These are phyloP conservation scores for Talaromyces sp. DNA, from an alignment of 2,329 filamentous ascomycete species.

Conservation along the genomic window DNA sequence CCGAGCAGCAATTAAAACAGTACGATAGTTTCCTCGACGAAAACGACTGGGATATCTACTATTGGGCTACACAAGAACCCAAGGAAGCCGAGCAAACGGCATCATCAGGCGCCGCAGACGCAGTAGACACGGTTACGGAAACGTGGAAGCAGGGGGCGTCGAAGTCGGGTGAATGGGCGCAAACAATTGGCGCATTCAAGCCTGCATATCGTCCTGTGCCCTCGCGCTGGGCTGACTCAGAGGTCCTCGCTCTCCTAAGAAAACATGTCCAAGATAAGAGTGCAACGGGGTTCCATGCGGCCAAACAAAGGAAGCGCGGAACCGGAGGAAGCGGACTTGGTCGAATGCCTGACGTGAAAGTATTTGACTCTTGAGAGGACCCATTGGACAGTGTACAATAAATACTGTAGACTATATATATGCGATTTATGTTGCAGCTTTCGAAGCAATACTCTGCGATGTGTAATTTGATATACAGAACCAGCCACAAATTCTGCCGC, in stretches of 20 bases:
- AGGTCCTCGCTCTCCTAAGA: slow-evolving; percentile 71
- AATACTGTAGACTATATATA: neutral
- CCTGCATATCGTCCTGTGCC: slow-evolving; percentile 91
- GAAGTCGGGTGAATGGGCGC: slow-evolving; percentile 80
- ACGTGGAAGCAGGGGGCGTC: slow-evolving; percentile 49
- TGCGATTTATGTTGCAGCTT: neutral
- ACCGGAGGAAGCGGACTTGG: slow-evolving; percentile 37
- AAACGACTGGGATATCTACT: slow-evolving; percentile 99
- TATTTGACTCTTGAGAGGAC: slow-evolving; percentile 27
- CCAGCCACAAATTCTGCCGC: neutral
- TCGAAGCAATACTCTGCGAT: no score
- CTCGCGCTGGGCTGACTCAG: slow-evolving; percentile 73
- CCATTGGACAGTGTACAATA: neutral
- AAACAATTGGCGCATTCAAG: slow-evolving; percentile 91
- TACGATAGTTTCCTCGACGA: slow-evolving; percentile 95
- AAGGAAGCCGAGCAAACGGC: slow-evolving; percentile 46
- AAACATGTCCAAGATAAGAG: slow-evolving; percentile 72
- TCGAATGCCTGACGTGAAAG: slow-evolving; percentile 45
- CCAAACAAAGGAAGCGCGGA: slow-evolving; percentile 32
- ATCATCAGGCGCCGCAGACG: slow-evolving; percentile 19
- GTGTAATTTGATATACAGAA: neutral
- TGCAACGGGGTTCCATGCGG: slow-evolving; percentile 42
- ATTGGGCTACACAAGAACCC: slow-evolving; percentile 91
- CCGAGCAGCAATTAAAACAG: slow-evolving; percentile 64
- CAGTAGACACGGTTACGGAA: slow-evolving; percentile 34